Evolutionary conservation across 1,284 basidiomycete genomes (phyloP).

Genomic region (Pseudozyma pruni): DNA sequence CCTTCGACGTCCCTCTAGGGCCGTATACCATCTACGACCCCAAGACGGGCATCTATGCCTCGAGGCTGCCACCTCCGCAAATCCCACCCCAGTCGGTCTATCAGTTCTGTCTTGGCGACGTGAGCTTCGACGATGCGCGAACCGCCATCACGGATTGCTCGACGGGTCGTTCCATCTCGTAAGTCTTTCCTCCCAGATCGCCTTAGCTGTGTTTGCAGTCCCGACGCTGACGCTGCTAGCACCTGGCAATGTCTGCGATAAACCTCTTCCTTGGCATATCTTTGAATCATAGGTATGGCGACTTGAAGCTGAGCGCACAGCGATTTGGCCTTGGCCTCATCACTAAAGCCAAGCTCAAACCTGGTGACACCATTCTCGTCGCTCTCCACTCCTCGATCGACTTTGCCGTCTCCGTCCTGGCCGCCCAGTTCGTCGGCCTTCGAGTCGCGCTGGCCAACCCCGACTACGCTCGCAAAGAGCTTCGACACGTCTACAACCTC

Average conservation of each 20-base stretch:
- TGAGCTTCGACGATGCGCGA: conserved; percentile 26
- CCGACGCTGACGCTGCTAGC: neutral
- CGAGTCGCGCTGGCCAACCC: conserved; percentile 45
- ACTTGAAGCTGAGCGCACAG: conserved; percentile 42
- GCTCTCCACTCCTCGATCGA: conserved; percentile 42
- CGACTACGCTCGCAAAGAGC: conserved; percentile 35
- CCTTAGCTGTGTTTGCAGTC: neutral
- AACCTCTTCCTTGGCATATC: too few relatives aligned
- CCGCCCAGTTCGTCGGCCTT: conserved; percentile 43
- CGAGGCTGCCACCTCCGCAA: conserved; percentile 13
- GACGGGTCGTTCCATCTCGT: conserved; percentile 20
- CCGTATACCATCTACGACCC: conserved; percentile 19
- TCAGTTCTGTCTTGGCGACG: conserved; percentile 18
- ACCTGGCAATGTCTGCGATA: too few relatives aligned
- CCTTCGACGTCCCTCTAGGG: conserved; percentile 8
- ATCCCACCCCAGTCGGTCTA: conserved; percentile 16
- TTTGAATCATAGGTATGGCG: conserved; percentile 18
- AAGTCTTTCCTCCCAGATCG: neutral
- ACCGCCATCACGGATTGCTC: conserved; percentile 24
- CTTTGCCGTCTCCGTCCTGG: conserved; percentile 42
- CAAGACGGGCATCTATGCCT: conserved; percentile 19
- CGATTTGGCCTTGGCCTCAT: conserved; percentile 43
- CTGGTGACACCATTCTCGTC: conserved; percentile 44
- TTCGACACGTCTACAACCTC: conserved; percentile 35
- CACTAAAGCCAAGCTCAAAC: conserved; percentile 33